These are phyloP conservation scores for Colletotrichum brevisporum DNA, from an alignment of 2,329 filamentous ascomycete genomes.

Conservation along the genomic window DNA sequence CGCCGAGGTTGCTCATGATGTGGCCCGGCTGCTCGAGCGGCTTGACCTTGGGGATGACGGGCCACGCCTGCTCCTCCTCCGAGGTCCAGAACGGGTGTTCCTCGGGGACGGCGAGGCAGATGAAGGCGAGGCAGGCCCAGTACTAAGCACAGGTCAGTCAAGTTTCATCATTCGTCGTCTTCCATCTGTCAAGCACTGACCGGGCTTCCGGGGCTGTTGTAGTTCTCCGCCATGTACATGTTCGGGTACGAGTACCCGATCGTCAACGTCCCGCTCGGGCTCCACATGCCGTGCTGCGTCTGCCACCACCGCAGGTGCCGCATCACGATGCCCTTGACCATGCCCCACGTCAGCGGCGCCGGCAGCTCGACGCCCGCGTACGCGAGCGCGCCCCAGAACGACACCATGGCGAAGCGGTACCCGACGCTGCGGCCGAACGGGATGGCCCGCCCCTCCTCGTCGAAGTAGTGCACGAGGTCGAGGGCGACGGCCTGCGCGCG, in stretches of 20 bases:
- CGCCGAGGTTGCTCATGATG: slow-evolving; percentile 79
- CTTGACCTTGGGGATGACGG: slow-evolving; percentile 70
- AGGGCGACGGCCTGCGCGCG: slow-evolving; percentile 76
- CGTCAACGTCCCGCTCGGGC: slow-evolving; percentile 79
- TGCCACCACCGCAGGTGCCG: slow-evolving; percentile 86
- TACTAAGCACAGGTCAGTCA: slow-evolving; percentile 63
- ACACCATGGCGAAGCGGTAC: slow-evolving; percentile 89
- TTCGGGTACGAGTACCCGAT: slow-evolving; percentile 86
- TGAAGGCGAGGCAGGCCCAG: slow-evolving; percentile 85
- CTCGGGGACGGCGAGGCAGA: slow-evolving; percentile 77
- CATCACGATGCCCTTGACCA: slow-evolving; percentile 82
- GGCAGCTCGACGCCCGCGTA: slow-evolving; percentile 83
- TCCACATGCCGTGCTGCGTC: slow-evolving; percentile 81
- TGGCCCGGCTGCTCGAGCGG: slow-evolving; percentile 78
- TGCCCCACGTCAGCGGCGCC: slow-evolving; percentile 80
- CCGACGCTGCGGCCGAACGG: slow-evolving; percentile 84
- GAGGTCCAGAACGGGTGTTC: slow-evolving; percentile 83
- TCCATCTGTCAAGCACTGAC: slow-evolving; percentile 51
- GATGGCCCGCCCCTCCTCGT: slow-evolving; percentile 78
- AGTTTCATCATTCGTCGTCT: slow-evolving; percentile 23
- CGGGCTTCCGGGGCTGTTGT: slow-evolving; percentile 81
- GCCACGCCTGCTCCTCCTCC: slow-evolving; percentile 72
- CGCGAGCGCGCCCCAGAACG: slow-evolving; percentile 84
- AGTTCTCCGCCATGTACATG: slow-evolving; percentile 87
- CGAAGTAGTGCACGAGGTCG: slow-evolving; percentile 83